Evolutionary conservation across 129 eudicot species (phyloP), one percentile per base, ranked within the genome.

Genomic region (Saposhnikovia divaricata): DNA sequence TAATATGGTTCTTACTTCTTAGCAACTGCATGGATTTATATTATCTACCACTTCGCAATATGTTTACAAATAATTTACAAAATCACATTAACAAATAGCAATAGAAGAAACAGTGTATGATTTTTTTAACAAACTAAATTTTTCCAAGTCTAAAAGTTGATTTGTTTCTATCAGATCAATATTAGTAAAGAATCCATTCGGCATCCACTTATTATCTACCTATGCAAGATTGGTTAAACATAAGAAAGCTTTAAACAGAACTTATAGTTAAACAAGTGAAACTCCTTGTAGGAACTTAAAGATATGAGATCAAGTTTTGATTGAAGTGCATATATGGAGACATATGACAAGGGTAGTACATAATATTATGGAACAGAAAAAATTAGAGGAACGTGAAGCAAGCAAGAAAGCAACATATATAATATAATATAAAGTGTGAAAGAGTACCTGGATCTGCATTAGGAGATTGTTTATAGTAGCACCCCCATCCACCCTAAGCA

Each of bases 401-500:
- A 3, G 11, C 7, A 38, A 38, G 14, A 2, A 25, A n/a, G n/a
- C n/a, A n/a, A 25, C 38, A 63, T 3, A 38, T 38, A 10, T 57
- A 37, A 10, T 57, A 37, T 57, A 37, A 34, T 0, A 34, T 11
- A 5, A 1, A 23, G 13, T 42, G 39, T 43, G 28, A 63, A 69
- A 73, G 31, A 51, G 42, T 31, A 96, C 99, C 99, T 96, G 99
- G 88, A 96, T 90, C 71, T 92, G 97, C 97, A 95, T 92, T 59
- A 95, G 83, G 3, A 90, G 92, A 83, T 90, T 89, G 80, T 95
- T 92, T 21, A 84, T 88, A 28, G 98, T 89, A 75, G 97, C 96
- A n/a, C 98, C 98, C 19, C 98, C 97, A 83, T 95, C 98, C 6
- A 95, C 98, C 82, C 97, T 86, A 78, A 95, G 94, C 79, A 95